Evolutionary conservation across 495 filamentous ascomycete genomes (phyloP).

Genomic region (Penicillium herquei): DNA sequence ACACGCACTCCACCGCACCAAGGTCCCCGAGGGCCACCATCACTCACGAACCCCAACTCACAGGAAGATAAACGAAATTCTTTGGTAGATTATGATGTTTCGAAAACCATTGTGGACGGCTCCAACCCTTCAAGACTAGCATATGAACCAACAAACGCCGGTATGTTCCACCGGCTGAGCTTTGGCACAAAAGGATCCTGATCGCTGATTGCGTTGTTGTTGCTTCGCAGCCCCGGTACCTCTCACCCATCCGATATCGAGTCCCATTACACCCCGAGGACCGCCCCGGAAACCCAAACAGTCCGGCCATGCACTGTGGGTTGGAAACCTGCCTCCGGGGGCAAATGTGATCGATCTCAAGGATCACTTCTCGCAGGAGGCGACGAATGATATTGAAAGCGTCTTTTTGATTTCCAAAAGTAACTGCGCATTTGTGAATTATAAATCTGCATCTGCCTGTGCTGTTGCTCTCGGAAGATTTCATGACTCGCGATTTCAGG

Average conservation of each 20-base stretch:
- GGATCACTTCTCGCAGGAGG: conserved; percentile 84
- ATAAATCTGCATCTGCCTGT: conserved; percentile 77
- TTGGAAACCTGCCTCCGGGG: conserved; percentile 87
- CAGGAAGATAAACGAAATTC: conserved; percentile 22
- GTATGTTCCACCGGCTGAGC: conserved; percentile 19
- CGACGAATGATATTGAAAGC: conserved; percentile 76
- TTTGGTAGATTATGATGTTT: conserved; percentile 34
- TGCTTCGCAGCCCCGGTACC: conserved; percentile 15
- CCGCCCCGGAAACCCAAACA: conserved; percentile 91
- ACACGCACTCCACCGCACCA: conserved; percentile 5
- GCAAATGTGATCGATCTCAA: conserved; percentile 78
- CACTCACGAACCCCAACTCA: neutral
- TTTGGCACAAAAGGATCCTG: conserved; percentile 8
- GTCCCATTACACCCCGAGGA: conserved; percentile 65
- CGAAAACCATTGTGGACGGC: conserved; percentile 46
- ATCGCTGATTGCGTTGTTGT: neutral
- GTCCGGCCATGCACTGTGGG: conserved; percentile 92
- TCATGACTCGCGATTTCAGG: conserved; percentile 88
- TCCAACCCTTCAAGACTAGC: conserved; percentile 33
- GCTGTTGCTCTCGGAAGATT: conserved; percentile 76
- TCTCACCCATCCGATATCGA: conserved; percentile 14
- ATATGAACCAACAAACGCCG: conserved; percentile 12
- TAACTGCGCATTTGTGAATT: conserved; percentile 98
- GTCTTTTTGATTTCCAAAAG: conserved; percentile 96
- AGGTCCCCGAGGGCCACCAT: neutral